Conservation (phyloP, 2,329 filamentous ascomycete genomes). For the Penicillium brevicompactum region DNA sequence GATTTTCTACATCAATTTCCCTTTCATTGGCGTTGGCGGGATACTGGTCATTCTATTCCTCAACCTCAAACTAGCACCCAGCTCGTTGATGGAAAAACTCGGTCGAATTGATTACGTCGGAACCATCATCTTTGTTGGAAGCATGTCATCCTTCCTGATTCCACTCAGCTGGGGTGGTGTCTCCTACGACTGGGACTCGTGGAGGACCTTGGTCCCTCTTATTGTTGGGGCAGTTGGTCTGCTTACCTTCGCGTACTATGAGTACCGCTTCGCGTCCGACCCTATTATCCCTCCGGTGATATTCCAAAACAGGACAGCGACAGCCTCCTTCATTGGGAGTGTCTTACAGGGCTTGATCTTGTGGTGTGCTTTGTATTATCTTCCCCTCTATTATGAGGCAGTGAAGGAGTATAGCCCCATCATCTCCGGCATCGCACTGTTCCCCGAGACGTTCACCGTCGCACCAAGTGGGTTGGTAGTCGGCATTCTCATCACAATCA, state of each 20-base stretch:
- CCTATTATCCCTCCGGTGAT: constrained; percentile 52
- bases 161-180: constrained; percentile 67
- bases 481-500: constrained; percentile 51
- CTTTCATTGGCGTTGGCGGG: constrained; percentile 34
- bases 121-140: constrained; percentile 61
- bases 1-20: constrained; percentile 43
- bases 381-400: constrained; percentile 47
- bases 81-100: constrained; percentile 52
- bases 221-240: constrained; percentile 57
- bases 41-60: constrained; percentile 51
- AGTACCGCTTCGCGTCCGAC: constrained; percentile 53
- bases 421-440: constrained; percentile 57
- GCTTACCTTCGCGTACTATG: constrained; percentile 56
- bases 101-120: constrained; percentile 65
- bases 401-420: constrained; percentile 59
- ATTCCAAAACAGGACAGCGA: constrained; percentile 51
- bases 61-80: constrained; percentile 52
- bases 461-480: constrained; percentile 62
- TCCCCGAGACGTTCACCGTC: constrained; percentile 65
- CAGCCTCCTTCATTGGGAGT: constrained; percentile 55
- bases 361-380: constrained; percentile 58
- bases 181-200: constrained; percentile 65
- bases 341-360: constrained; percentile 56
- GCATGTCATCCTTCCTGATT: constrained; percentile 62
- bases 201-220: constrained; percentile 64